Evolutionary conservation across 768 basidiomycete genomes (phyloP).

Genomic region (Xerocomus brunneocitrinus): DNA sequence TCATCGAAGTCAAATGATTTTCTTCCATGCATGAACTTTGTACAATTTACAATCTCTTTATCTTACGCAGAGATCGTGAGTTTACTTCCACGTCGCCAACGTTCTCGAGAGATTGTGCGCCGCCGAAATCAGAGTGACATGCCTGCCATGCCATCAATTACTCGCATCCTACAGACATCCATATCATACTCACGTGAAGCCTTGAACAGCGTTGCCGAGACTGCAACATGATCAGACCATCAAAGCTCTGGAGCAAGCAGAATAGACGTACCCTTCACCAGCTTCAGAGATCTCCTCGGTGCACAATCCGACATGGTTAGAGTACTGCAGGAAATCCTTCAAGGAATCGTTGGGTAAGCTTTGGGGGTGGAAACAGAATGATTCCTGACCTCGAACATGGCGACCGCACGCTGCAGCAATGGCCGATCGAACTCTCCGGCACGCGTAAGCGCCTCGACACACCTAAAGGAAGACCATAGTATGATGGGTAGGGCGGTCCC

Average conservation of each 20-base stretch:
- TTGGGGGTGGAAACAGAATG: not conserved
- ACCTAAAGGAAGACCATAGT: constrained; percentile 40
- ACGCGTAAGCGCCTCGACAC: constrained; percentile 83
- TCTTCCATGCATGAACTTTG: not conserved
- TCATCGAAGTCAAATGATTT: too few species aligned
- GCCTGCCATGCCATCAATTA: constrained; percentile 36
- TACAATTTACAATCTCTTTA: not conserved
- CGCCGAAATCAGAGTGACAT: constrained; percentile 81
- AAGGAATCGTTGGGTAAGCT: not conserved
- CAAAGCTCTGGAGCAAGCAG: not conserved
- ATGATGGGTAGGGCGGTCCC: not conserved
- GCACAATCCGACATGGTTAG: constrained; percentile 84
- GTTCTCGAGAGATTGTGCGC: constrained; percentile 81
- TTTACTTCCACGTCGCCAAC: constrained; percentile 14
- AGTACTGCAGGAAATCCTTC: constrained; percentile 74
- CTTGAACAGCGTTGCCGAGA: constrained; percentile 84
- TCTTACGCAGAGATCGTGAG: not conserved
- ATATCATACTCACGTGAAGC: constrained; percentile 65
- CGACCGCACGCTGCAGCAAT: constrained; percentile 61
- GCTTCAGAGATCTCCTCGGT: constrained; percentile 83
- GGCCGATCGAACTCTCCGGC: constrained; percentile 74
- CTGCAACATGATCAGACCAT: constrained; percentile 33
- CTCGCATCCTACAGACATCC: not conserved
- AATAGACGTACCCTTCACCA: constrained; percentile 64
- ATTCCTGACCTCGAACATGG: constrained; percentile 81